These are phyloP conservation scores for Microcyclospora tardicrescens DNA, from an alignment of 2,329 filamentous ascomycete genomes.

Conservation along the genomic window DNA sequence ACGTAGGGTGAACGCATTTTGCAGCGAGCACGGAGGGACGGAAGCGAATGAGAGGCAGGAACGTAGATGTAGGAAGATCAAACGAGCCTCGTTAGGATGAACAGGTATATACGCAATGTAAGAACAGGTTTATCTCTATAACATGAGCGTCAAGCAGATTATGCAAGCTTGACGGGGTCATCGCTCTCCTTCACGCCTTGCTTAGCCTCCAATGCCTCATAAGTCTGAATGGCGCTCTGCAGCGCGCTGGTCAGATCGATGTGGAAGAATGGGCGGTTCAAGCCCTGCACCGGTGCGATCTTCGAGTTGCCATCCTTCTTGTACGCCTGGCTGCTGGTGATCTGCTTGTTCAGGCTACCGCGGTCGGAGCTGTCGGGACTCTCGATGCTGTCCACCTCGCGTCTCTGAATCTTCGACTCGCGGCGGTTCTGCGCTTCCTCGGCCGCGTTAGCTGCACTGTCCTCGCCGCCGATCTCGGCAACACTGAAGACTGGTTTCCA, in stretches of 20 bases:
- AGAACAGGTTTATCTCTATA: no score
- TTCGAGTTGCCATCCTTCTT: slow-evolving; percentile 13
- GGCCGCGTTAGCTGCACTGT: slow-evolving; percentile 56
- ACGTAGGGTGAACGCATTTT: no score
- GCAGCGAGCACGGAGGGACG: no score
- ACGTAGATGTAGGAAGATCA: no score
- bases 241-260: slow-evolving; percentile 80
- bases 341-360: slow-evolving; percentile 29
- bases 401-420: slow-evolving; percentile 16
- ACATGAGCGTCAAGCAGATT: no score
- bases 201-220: slow-evolving; percentile 34
- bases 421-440: slow-evolving; percentile 49
- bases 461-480: slow-evolving; percentile 63
- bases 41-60: no score
- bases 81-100: no score
- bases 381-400: slow-evolving; percentile 13
- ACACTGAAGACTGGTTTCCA: slow-evolving; percentile 97
- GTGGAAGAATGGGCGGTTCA: slow-evolving; percentile 87
- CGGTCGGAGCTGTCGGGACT: slow-evolving; percentile 12
- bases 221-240: slow-evolving; percentile 73
- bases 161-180: no score
- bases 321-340: slow-evolving; percentile 33
- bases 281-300: slow-evolving; percentile 62
- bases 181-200: background rate
- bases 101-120: no score